Conservation (phyloP, 352 stramenopile genomes). For the Pythium sukuiense region DNA sequence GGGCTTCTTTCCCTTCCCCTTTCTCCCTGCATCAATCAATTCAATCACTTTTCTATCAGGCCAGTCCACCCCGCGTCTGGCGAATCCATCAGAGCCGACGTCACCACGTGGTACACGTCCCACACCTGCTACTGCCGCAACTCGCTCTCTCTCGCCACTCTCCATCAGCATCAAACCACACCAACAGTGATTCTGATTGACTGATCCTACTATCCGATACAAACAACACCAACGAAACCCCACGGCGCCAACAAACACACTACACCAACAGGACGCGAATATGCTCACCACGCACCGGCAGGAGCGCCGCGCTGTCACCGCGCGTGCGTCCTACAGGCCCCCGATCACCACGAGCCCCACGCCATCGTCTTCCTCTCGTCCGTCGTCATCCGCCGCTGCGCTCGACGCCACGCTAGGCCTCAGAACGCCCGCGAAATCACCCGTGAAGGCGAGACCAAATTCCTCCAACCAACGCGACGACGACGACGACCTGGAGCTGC, state of each 20-base stretch:
- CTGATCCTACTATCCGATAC: neutral
- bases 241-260: neutral
- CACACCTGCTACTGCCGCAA: neutral
- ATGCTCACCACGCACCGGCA: slow-evolving; percentile 3
- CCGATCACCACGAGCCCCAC: slow-evolving; percentile 1
- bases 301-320: slow-evolving; percentile 1
- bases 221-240: neutral
- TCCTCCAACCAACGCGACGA: slow-evolving; percentile 4
- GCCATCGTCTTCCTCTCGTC: neutral
- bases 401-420: slow-evolving; percentile 3
- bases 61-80: neutral
- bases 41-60: slow-evolving; percentile 9
- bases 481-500: slow-evolving; percentile 27
- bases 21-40: slow-evolving; percentile 5
- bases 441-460: neutral
- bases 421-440: slow-evolving; percentile 3
- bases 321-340: neutral
- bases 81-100: slow-evolving; percentile 6
- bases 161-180: neutral
- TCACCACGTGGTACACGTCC: slow-evolving; percentile 3
- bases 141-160: slow-evolving; percentile 6
- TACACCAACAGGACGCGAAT: neutral
- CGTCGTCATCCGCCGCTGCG: neutral
- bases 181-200: neutral
- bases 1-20: neutral